These are phyloP conservation scores for Phialemoniopsis sp. DNA, from an alignment of 2,329 filamentous ascomycete species.

Conservation along the genomic window DNA sequence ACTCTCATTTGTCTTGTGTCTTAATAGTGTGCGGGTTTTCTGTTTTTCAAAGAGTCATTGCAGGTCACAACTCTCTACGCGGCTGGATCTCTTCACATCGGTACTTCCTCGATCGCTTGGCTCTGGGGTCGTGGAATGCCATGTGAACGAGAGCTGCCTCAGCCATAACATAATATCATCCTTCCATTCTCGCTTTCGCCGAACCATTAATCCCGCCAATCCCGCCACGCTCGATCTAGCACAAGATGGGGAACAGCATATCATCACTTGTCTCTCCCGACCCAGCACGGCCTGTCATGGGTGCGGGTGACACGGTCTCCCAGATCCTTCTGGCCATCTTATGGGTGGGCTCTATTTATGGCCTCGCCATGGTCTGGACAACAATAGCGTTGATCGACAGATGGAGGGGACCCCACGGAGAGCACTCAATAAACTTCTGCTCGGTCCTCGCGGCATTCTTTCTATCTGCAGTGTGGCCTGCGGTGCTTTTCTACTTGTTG, in stretches of 20 bases:
- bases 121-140: too few relatives aligned
- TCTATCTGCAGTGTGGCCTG: too few relatives aligned
- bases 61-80: too few relatives aligned
- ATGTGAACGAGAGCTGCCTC: too few relatives aligned
- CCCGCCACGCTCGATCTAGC: not conserved
- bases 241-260: conserved; percentile 1
- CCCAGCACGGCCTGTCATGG: conserved; percentile 11
- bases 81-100: too few relatives aligned
- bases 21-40: too few relatives aligned
- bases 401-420: conserved; percentile 13
- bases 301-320: conserved; percentile 7
- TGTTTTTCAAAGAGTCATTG: too few relatives aligned
- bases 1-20: too few relatives aligned
- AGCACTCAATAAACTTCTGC: too few relatives aligned
- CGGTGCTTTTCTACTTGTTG: too few relatives aligned
- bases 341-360: conserved; percentile 13
- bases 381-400: conserved; percentile 15
- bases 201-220: not conserved
- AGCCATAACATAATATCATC: not conserved
- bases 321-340: conserved; percentile 12
- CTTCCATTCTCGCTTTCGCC: not conserved
- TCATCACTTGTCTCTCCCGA: conserved; percentile 8
- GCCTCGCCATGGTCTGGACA: conserved; percentile 18
- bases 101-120: too few relatives aligned
- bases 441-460: too few relatives aligned